Base-by-base conservation (phyloP, 2,329 filamentous ascomycete species). In the Westerdykella sp. region DNA sequence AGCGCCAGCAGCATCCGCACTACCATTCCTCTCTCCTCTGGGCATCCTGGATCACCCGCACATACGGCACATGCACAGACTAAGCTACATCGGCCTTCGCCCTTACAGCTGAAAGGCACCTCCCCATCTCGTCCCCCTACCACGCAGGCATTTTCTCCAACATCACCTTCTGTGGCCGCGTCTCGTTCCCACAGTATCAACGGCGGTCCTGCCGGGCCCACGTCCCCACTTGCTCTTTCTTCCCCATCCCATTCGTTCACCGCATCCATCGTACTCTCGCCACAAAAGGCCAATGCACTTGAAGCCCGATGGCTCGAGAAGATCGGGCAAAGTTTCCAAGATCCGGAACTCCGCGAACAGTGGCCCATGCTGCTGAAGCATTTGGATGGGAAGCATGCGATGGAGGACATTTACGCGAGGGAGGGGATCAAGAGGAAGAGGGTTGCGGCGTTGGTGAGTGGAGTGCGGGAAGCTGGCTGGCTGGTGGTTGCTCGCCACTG, bases 401-500 rank as follows among this genome's bases (percentile, higher is more conserved):
- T 97, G 46, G 93, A 98, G 69, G 83, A 90, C 55, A 85, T 98
- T 51, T 80, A 85, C 1, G 72, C 93, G n/a, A 78, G 84, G 44
- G 88, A 96, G 68, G 85, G 86, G 5, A 77, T 94, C 70, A 95
- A 93, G 72, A 76, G 88, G 44, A 94, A 91, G 69, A 63, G 71
- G 34, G 75, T 80, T 3, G 72, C 71, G 68, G 67, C 70, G 49
- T 55, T 79, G 45, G 65, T 80, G 25, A 69, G 62, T 34, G 83
- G 86, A 54, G 76, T 88, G 12, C 89, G 85, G 73, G 77, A 78
- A 37, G 71, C 83, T 50, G 84, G 87, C 59, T 78, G 83, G 65
- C 60, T 71, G 45, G 63, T 66, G 30, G 59, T 60, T 46, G 63
- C 69, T 18, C 56, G 68, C 49, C 66, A 69, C 50, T 69, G 67